These are phyloP conservation scores for Melampsora larici-populina DNA, from an alignment of 1,284 basidiomycete species.

Conservation along the genomic window DNA sequence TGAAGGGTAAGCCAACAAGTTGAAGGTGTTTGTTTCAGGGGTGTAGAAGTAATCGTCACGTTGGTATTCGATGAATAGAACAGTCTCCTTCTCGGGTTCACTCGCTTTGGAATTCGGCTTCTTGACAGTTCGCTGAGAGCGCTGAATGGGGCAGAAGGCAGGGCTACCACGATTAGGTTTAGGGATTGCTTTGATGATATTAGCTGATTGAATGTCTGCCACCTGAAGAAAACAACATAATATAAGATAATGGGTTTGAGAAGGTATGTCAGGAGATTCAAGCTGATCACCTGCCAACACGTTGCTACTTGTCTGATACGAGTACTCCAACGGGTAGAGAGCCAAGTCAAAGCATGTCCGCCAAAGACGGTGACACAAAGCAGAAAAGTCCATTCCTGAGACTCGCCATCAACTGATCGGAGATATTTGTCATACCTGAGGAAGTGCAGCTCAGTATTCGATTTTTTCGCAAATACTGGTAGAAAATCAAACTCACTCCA, in stretches of 20 bases:
- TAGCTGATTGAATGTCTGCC: constrained; percentile 66
- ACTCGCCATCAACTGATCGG: constrained; percentile 46
- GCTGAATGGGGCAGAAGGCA: constrained; percentile 54
- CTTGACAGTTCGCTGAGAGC: constrained; percentile 29
- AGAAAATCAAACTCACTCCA: constrained; percentile 73
- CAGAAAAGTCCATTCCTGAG: constrained; percentile 69
- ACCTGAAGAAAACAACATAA: constrained; percentile 59
- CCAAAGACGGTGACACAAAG: constrained; percentile 79
- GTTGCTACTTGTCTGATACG: constrained; percentile 66
- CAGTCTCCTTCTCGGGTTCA: constrained; percentile 59
- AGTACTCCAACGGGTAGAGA: constrained; percentile 86
- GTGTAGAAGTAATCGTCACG: constrained; percentile 85
- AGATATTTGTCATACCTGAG: constrained; percentile 46
- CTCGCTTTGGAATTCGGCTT: constrained; percentile 10
- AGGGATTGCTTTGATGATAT: constrained; percentile 79
- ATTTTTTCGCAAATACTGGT: background rate
- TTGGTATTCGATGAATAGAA: constrained; percentile 90
- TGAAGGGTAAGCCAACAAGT: constrained; percentile 83
- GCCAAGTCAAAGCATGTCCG: constrained; percentile 86
- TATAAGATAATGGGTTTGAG: background rate
- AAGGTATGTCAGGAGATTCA: background rate
- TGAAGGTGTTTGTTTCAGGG: constrained; percentile 66
- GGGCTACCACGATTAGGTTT: constrained; percentile 81
- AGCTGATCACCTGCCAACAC: constrained; percentile 25
- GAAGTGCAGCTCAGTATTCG: constrained; percentile 45